Percentiles rank a stretch among this genome's conserved stretches.
These are phyloP conservation scores for Kuraishia ogatae DNA, from an alignment of 805 yeast species.

Conservation along the genomic window DNA sequence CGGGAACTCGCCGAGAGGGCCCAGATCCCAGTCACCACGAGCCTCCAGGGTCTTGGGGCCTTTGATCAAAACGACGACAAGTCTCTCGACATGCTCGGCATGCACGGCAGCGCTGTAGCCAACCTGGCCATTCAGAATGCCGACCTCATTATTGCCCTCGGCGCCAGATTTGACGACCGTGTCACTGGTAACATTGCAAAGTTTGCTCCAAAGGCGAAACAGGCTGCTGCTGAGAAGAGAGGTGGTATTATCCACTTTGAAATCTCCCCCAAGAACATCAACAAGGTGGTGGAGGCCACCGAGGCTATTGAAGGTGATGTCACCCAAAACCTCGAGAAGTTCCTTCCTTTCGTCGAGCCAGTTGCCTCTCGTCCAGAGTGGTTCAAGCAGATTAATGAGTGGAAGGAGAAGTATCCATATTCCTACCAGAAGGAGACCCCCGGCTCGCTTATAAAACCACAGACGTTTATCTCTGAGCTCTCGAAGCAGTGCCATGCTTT, in stretches of 20 bases:
- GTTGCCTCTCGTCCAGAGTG: slow-evolving; percentile 67
- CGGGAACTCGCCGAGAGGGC: slow-evolving; percentile 87
- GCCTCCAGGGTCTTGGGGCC: slow-evolving; percentile 89
- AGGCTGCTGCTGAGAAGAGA: slow-evolving; percentile 78
- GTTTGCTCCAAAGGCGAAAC: slow-evolving; percentile 90
- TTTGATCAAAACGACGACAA: slow-evolving; percentile 88
- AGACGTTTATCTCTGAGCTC: slow-evolving; percentile 76
- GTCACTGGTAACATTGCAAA: slow-evolving; percentile 81
- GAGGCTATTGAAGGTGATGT: slow-evolving; percentile 98
- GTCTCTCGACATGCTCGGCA: slow-evolving; percentile 93
- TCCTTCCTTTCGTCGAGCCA: slow-evolving; percentile 61
- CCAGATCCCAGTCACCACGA: slow-evolving; percentile 91
- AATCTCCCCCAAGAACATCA: slow-evolving; percentile 92
- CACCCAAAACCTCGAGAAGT: slow-evolving; percentile 59
- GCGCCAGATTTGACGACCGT: slow-evolving; percentile 98
- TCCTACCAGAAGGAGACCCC: slow-evolving; percentile 74
- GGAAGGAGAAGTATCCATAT: slow-evolving; percentile 87
- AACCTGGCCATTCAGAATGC: slow-evolving; percentile 91
- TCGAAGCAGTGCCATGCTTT: slow-evolving; percentile 58
- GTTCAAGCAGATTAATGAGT: slow-evolving; percentile 63
- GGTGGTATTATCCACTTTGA: slow-evolving; percentile 98
- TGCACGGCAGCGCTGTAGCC: slow-evolving; percentile 97
- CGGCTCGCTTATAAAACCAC: slow-evolving; percentile 81
- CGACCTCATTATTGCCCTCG: slow-evolving; percentile 87
- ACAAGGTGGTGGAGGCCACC: slow-evolving; percentile 93